These are phyloP conservation scores for Calvatia gigantea DNA, from an alignment of 768 basidiomycete species.

Conservation along the genomic window DNA sequence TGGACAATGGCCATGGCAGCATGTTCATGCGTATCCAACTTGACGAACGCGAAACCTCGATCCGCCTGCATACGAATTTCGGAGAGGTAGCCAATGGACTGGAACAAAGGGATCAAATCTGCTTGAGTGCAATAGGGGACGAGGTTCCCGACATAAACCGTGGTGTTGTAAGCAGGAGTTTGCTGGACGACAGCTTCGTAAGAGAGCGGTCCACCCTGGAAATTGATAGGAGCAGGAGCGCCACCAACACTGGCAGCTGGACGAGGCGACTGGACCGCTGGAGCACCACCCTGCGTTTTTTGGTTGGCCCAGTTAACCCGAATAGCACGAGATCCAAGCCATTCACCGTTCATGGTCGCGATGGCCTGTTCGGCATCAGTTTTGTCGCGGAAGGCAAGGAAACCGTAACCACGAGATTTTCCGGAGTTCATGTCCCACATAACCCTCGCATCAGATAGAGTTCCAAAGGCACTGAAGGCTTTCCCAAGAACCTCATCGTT, in stretches of 20 bases:
- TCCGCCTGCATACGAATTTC: slow-evolving; percentile 99
- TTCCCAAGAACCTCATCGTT: slow-evolving; percentile 96
- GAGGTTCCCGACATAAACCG: slow-evolving; percentile 98
- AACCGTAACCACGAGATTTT: slow-evolving; percentile 96
- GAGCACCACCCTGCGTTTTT: slow-evolving; percentile 79
- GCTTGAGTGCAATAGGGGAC: slow-evolving; percentile 97
- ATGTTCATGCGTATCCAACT: slow-evolving; percentile 97
- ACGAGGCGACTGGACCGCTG: slow-evolving; percentile 35
- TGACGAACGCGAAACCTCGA: slow-evolving; percentile 98
- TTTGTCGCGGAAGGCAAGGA: slow-evolving; percentile 98
- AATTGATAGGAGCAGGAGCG: slow-evolving; percentile 88
- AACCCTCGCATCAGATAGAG: slow-evolving; percentile 94
- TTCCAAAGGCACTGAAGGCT: slow-evolving; percentile 96
- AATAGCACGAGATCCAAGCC: slow-evolving; percentile 96
- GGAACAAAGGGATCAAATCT: slow-evolving; percentile 96
- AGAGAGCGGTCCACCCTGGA: slow-evolving; percentile 82
- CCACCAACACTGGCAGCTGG: slow-evolving; percentile 39
- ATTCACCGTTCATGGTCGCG: slow-evolving; percentile 99
- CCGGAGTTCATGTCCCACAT: slow-evolving; percentile 99
- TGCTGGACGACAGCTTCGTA: slow-evolving; percentile 94
- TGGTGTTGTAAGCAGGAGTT: slow-evolving; percentile 91
- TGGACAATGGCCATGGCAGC: slow-evolving; percentile 98
- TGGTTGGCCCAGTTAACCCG: slow-evolving; percentile 99
- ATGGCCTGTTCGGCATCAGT: slow-evolving; percentile 99
- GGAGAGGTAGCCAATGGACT: slow-evolving; percentile 96